A percentile compares a stretch with the other conserved stretches of the same genome.
These are phyloP conservation scores for Torulaspora microellipsoides DNA, from an alignment of 805 yeast species.

Conservation along the genomic window DNA sequence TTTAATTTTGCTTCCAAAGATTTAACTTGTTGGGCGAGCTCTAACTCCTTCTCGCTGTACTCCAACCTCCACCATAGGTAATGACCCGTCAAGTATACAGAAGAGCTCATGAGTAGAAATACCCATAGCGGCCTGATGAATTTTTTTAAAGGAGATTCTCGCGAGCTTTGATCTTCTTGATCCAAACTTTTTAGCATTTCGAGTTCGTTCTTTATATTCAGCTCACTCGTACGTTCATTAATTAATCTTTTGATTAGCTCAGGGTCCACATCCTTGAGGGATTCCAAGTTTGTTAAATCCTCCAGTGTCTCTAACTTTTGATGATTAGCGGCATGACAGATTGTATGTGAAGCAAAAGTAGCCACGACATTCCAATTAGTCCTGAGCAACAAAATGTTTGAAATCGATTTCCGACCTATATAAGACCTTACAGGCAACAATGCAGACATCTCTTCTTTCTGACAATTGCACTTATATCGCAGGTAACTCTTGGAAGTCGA, in stretches of 20 bases:
- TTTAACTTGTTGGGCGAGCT: constrained; percentile 16
- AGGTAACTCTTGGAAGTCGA: too few relatives aligned
- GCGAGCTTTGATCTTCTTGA: constrained; percentile 16
- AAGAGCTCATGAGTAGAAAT: constrained; percentile 31
- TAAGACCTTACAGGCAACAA: background rate
- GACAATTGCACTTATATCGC: too few relatives aligned
- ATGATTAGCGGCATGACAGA: constrained; percentile 1
- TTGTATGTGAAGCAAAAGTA: background rate
- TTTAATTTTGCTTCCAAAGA: constrained; percentile 22
- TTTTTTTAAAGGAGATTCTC: constrained; percentile 19
- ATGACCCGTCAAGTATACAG: constrained; percentile 28
- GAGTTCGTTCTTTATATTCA: constrained; percentile 29
- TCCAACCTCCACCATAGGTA: constrained; percentile 31
- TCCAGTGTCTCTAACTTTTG: constrained; percentile 26
- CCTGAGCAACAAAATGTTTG: background rate
- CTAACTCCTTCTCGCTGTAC: constrained; percentile 26
- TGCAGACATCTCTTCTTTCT: background rate
- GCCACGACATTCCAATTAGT: background rate
- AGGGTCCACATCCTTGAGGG: constrained; percentile 34
- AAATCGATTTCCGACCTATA: background rate
- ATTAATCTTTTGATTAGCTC: constrained; percentile 28
- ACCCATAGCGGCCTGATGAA: constrained; percentile 32
- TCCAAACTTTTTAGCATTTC: constrained; percentile 24
- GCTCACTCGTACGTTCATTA: constrained; percentile 29
- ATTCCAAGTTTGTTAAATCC: constrained; percentile 30